Percentiles rank a stretch among this genome's conserved stretches.
These are phyloP conservation scores for Camellia granthamiana DNA, from an alignment of 148 eudicot genomes.

Conservation along the genomic window DNA sequence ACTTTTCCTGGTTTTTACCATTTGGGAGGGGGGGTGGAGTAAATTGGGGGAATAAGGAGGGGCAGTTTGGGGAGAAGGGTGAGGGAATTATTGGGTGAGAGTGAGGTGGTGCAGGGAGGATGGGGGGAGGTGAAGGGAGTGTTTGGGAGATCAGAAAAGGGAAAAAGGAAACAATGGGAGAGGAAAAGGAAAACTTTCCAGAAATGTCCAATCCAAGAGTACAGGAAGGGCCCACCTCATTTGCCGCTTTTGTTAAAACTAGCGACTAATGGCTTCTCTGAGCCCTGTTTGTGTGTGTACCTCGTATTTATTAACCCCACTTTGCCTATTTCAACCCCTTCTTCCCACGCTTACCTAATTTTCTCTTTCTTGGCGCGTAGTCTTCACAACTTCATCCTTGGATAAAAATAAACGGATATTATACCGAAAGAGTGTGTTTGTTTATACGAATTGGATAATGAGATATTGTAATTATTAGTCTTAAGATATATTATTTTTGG, in stretches of 20 bases:
- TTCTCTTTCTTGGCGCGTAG: neutral
- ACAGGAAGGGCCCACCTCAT: constrained; percentile 15
- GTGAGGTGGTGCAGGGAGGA: neutral
- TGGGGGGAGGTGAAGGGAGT: neutral
- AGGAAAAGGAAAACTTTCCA: constrained; percentile 22
- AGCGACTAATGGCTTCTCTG: constrained; percentile 1
- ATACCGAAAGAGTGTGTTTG: too few relatives aligned
- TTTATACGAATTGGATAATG: too few relatives aligned
- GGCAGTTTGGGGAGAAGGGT: constrained; percentile 2
- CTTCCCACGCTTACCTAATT: neutral
- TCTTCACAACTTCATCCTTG: neutral
- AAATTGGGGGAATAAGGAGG: neutral
- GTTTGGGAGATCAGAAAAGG: constrained; percentile 6
- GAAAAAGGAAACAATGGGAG: constrained; percentile 15
- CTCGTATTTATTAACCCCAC: constrained; percentile 1
- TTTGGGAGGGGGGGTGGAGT: constrained; percentile 12
- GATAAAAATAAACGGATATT: too few relatives aligned
- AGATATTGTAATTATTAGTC: too few relatives aligned
- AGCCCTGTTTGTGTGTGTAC: neutral
- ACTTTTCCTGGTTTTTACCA: constrained; percentile 14
- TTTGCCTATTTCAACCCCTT: neutral
- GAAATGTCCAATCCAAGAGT: constrained; percentile 31
- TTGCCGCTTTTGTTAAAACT: neutral
- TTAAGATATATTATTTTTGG: too few relatives aligned
- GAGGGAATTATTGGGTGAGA: constrained; percentile 7